Evolutionary conservation across 306 rosid genomes (phyloP), one percentile per base, ranked within the genome.

Genomic region (Glycine latifolia): DNA sequence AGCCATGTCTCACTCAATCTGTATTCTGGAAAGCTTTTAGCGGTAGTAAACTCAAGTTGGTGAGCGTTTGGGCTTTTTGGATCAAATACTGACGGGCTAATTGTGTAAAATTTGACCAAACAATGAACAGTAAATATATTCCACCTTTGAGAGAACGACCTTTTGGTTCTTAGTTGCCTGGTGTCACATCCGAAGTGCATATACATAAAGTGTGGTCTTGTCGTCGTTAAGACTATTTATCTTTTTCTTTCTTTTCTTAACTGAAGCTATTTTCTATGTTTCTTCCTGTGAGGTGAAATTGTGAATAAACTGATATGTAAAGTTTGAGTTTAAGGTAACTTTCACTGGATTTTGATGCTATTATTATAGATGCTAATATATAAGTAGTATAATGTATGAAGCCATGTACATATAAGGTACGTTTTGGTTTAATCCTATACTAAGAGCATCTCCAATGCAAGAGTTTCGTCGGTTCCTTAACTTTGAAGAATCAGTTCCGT

Each of bases 21-120:
- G 63, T 77, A 46, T 72, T 56, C 71, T 62, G 9, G n/a, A 66
- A 77, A 60, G 77, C 37, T 16, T 73, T 46, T 65, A 72, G 31
- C 58, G 2, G 53, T 17, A 81, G 39, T 1, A 37, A 17, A 55
- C 47, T 63, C 44, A 1, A 35, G 48, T 65, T 46, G 43, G 43
- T 78, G 82, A 15, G 82, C 78, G 6, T 69, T 77, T 56, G 60
- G 67, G 63, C 68, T 41, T 79, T 52, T 72, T 48, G 75, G 76
- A 67, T 67, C 67, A 55, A 65, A 54, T 77, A 77, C 81, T 68
- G 35, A 79, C 76, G 10, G 78, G 33, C 63, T 20, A 59, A 58
- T 65, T 81, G 74, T 87, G 50, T 67, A 81, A 67, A 77, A 56
- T 43, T 83, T 72, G 61, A 77, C 26, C 39, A 55, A 17, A 59